These are phyloP conservation scores for Russula abietina DNA, from an alignment of 768 basidiomycete species.

Conservation along the genomic window DNA sequence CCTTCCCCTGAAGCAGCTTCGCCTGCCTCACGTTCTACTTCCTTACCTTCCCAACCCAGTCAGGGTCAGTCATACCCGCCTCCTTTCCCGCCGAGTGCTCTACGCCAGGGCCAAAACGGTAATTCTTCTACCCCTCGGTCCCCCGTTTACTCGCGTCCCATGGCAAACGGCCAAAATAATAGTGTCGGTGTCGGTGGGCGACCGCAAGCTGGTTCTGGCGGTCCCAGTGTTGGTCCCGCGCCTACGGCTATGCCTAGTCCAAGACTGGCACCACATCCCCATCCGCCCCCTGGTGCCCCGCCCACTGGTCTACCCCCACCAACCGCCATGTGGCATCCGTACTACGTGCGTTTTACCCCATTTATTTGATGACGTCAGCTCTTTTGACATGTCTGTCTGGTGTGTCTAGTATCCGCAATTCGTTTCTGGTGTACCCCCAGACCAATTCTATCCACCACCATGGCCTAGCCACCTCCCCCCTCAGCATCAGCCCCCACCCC, in stretches of 20 bases:
- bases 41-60: slow-evolving; percentile 41
- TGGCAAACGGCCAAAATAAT: slow-evolving; percentile 45
- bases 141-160: slow-evolving; percentile 56
- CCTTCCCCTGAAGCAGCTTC: slow-evolving; percentile 30
- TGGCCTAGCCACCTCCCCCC: slow-evolving; percentile 31
- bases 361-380: slow-evolving; percentile 12
- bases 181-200: slow-evolving; percentile 37
- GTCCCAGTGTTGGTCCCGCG: slow-evolving; percentile 31
- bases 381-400: slow-evolving; percentile 12
- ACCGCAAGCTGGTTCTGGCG: slow-evolving; percentile 39
- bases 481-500: slow-evolving; percentile 35
- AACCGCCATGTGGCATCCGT: slow-evolving; percentile 38
- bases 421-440: slow-evolving; percentile 37
- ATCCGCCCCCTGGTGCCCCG: slow-evolving; percentile 46
- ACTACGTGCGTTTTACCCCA: slow-evolving; percentile 49
- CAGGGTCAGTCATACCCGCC: slow-evolving; percentile 17
- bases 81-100: slow-evolving; percentile 14
- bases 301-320: slow-evolving; percentile 42
- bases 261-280: slow-evolving; percentile 55
- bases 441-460: slow-evolving; percentile 37
- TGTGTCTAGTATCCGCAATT: slow-evolving; percentile 30
- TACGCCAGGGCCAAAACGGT: slow-evolving; percentile 24
- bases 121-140: slow-evolving; percentile 42
- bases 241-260: slow-evolving; percentile 60
- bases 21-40: slow-evolving; percentile 45